Percentiles rank a stretch among this genome's conserved stretches.
These are phyloP conservation scores for Termitomyces sp. DNA, from an alignment of 768 basidiomycete genomes.

Conservation along the genomic window DNA sequence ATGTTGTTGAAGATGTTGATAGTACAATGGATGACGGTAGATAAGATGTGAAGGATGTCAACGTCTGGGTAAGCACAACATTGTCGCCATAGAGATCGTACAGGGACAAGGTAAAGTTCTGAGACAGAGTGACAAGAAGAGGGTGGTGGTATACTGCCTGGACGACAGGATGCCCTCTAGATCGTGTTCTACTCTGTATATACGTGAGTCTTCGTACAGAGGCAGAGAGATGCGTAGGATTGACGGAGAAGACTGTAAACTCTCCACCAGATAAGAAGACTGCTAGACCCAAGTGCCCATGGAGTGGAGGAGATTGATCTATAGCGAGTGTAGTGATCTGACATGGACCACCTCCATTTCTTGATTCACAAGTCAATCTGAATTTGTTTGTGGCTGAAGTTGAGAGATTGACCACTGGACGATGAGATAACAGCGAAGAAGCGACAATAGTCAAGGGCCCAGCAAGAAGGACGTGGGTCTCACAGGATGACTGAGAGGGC, in stretches of 20 bases:
- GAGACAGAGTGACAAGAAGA: slow-evolving; percentile 66
- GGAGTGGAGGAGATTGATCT: slow-evolving; percentile 64
- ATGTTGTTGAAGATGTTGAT: slow-evolving; percentile 52
- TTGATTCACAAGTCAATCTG: slow-evolving; percentile 40
- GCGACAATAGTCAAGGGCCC: slow-evolving; percentile 58
- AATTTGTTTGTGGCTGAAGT: slow-evolving; percentile 28
- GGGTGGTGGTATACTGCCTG: slow-evolving; percentile 78
- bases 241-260: slow-evolving; percentile 54
- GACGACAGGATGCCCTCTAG: slow-evolving; percentile 42
- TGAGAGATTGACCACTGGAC: slow-evolving; percentile 34
- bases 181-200: slow-evolving; percentile 35
- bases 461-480: slow-evolving; percentile 49
- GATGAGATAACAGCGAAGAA: slow-evolving; percentile 32
- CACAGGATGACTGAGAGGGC: slow-evolving; percentile 7
- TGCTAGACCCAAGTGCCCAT: slow-evolving; percentile 41
- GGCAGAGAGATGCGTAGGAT: slow-evolving; percentile 36
- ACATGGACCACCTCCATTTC: slow-evolving; percentile 19
- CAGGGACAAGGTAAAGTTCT: slow-evolving; percentile 62
- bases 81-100: slow-evolving; percentile 58
- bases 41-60: slow-evolving; percentile 74
- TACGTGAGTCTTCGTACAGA: slow-evolving; percentile 45
- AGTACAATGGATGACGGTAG: slow-evolving; percentile 80
- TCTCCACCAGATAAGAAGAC: slow-evolving; percentile 67
- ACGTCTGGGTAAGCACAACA: slow-evolving; percentile 55
- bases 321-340: slow-evolving; percentile 63